Evolutionary conservation across 2,329 filamentous ascomycete species (phyloP), one percentile per base, ranked within the genome.

Genomic region (Keithomyces neogunnii): DNA sequence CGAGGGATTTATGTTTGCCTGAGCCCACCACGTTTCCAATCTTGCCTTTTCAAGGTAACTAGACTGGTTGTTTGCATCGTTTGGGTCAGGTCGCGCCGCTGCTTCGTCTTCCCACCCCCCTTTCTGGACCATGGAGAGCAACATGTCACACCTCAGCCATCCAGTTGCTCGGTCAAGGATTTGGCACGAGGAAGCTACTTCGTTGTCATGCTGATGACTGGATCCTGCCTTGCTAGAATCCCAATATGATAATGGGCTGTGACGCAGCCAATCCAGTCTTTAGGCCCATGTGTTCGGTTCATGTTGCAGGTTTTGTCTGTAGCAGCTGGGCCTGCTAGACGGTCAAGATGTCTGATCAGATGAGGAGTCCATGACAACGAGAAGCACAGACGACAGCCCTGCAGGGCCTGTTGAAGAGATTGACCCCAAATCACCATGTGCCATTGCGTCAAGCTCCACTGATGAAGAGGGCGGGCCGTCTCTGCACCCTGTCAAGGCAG

Each of bases 111-210:
- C 42, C 38, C 38, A 43, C 29, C 26, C 10, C 19, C 35, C 7
- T 32, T 9, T 7, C 11, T 28, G 30, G 44, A 19, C 39, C 5
- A 19, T 19, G 19, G 19, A 19, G 19, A 19, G 19, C 19, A 32
- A 48, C 28, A 48, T 48, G 36, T 48, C 29, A 36, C 47, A 29
- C 36, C 43, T 48, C 47, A 48, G 38, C 47, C 47, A 13, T 48
- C 38, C 47, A 43, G 47, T 38, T 28, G 47, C 30, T 33, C 39
- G 7, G n/a, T 19, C 19, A 19, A 19, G 19, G 19, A 19, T 19
- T 19, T 19, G 19, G 19, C 19, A 19, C 19, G 19, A 19, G 19
- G 19, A 19, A 19, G 19, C 19, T 19, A 19, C 19, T 19, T 19
- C 19, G 19, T 19, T 19, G 11, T 35, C 6, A 11, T 35, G 33